Evolutionary conservation across 1,284 basidiomycete species (phyloP), one percentile per base, ranked within the genome.

Genomic region (Boletellus deceptivus): DNA sequence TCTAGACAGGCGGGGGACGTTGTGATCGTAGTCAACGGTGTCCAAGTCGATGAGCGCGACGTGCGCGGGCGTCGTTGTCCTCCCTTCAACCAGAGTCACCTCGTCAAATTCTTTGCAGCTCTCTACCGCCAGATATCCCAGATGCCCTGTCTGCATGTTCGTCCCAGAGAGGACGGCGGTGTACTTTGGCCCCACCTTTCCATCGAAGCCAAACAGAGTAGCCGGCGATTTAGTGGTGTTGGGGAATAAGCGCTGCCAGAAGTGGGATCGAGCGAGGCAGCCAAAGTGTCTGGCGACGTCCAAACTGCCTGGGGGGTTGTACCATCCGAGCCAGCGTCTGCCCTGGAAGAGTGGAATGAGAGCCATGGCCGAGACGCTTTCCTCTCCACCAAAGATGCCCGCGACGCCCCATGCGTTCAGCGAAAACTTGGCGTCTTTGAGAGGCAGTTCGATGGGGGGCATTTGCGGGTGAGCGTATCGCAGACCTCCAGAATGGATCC

Each of bases 251-350:
- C 29, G 55, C 39, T 54, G 43, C 64, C 64, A 70, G 36, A 67
- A 37, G 11, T 53, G 52, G n/a, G 63, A 60, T 18, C 52, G 54
- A 0, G 65, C 63, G 13, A 67, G 53, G 14, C 52, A 53, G 14
- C 59, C 64, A 25, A 64, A 68, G 34, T 53, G 55, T 44, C 59
- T 62, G 20, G 67, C 67, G 9, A 70, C 57, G 2, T 52, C 42
- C 24, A 68, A 54, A 37, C 64, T 65, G 6, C 68, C 67, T 0
- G 69, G 65, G 9, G 69, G 54, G 35, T 70, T 70, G 41, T 69
- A 70, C 67, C 68, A 69, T 10, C 69, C 69, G 5, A 70, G 46
- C 63, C 68, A 69, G n/a, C 56, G 65, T 39, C 62, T 60, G 6
- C 58, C 59, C 33, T 55, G 53, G 46, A 50, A 63, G 6, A 71